phyloP scores from a whole-genome alignment of 2,329 filamentous ascomycete species.

The Ophiostoma sp. region DNA sequence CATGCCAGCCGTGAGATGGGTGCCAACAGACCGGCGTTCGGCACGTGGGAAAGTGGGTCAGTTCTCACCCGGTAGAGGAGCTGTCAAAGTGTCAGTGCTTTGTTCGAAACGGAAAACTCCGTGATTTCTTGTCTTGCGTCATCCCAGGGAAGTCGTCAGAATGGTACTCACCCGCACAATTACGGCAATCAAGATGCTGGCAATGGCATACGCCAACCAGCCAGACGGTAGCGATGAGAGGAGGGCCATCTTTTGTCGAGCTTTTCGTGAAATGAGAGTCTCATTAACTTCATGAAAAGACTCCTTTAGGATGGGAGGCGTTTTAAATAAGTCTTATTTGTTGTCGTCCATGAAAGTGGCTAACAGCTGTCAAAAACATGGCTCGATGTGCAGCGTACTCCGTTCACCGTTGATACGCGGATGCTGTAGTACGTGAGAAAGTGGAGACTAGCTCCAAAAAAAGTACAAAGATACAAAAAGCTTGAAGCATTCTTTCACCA shows the following conservation, averaged over 20 bases:
- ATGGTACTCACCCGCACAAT: background rate
- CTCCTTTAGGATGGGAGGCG: background rate
- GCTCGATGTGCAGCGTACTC: background rate
- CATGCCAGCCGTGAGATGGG: conserved; percentile 20
- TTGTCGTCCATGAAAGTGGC: background rate
- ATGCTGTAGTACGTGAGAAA: background rate
- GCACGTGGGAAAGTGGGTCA: background rate
- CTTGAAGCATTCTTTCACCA: background rate
- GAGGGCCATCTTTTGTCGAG: background rate
- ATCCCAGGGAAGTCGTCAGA: background rate
- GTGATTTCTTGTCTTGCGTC: background rate
- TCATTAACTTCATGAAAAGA: background rate
- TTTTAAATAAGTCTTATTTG: background rate
- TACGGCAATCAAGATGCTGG: background rate
- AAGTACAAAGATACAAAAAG: too few species aligned
- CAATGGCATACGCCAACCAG: conserved; percentile 1
- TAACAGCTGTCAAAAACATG: background rate
- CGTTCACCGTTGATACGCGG: background rate
- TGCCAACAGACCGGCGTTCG: conserved; percentile 17
- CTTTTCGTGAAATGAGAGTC: background rate
- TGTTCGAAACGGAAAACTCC: background rate
- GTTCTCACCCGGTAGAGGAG: background rate
- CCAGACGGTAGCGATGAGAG: background rate
- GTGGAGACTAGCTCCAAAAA: background rate
- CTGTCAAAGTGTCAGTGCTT: background rate